Base-by-base conservation (phyloP, 305 asterid genomes). In the Solanum hybrid region DNA sequence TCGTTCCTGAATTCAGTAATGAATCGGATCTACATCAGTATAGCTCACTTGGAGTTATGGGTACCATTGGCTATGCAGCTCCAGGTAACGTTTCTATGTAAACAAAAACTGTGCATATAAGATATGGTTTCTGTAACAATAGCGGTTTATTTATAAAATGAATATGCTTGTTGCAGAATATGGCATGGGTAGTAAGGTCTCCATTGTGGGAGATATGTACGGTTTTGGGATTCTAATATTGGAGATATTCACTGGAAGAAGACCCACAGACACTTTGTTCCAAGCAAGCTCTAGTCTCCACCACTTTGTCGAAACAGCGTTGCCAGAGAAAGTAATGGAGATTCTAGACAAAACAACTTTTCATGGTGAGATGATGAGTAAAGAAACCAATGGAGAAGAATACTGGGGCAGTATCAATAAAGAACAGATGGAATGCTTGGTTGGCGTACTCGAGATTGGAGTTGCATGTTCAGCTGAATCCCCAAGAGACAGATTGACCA, bases 391-490 rank as follows among this genome's bases (percentile, higher is more conserved):
- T 12, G 90, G 92, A 89, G 28, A 86, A 31, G 91, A 85, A 51
- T 86, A 88, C 36, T 73, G 93, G 93, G 89, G 88, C 75, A 69
- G 26, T 67, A 74, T 91, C 67, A 67, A 74, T 73, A 74, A 34
- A 11, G 91, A 90, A 80, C 89, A 87, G 57, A 88, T 57, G 11
- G 79, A 71, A 8, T 90, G 89, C 46, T 87, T 93, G 89, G 90
- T 76, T 33, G 40, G 57, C 80, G 26, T 90, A 26, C 91, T 92
- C 16, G 90, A 89, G 29, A 89, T 91, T 29, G 93, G 93, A 91
- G 92, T 93, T 57, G 71, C 92, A 85, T 92, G 94, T 87, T 93
- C 94, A 36, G 90, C 90, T 24, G 92, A 83, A 80, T 90, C 92
- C 28, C 93, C 94, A 83, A 71, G 18, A 80, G 89, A 91, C 7